Conservation (phyloP, 257 asterid genomes). For the Coffea canephora region DNA sequence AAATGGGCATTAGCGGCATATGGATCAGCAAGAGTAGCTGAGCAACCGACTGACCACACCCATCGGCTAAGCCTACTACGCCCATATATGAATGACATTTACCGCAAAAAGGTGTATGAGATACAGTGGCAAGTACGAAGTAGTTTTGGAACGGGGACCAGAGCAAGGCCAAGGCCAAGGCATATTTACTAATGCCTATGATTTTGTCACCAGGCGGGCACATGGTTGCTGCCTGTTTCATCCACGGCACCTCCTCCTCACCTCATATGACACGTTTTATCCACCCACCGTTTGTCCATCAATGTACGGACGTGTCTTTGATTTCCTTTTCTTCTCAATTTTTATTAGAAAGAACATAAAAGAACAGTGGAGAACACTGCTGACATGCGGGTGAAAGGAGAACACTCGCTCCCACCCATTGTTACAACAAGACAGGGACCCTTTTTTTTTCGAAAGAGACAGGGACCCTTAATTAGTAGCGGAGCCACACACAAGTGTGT, state of each 20-base stretch:
- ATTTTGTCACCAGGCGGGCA: constrained; percentile 35
- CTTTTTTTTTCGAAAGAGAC: no score
- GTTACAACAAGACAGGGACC: no score
- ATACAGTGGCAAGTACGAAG: no score
- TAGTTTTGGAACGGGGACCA: constrained; percentile 21
- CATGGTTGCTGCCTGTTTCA: constrained; percentile 18
- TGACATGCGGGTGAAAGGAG: background rate
- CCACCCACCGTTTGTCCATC: background rate
- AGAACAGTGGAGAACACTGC: background rate
- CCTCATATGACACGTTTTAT: constrained; percentile 15
- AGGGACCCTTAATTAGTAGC: no score
- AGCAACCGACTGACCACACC: no score
- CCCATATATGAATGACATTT: no score
- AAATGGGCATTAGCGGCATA: no score
- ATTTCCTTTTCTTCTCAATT: background rate
- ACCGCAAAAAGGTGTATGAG: no score
- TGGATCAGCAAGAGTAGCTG: no score
- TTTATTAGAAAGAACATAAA: background rate
- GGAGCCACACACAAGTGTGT: no score
- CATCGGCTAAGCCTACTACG: no score
- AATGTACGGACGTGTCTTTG: background rate
- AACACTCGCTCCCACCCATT: background rate
- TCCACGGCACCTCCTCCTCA: constrained; percentile 5
- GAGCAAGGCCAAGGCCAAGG: background rate
- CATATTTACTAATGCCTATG: constrained; percentile 17